A percentile compares a stretch with the other conserved stretches of the same genome.
Evolutionary conservation across 352 stramenopile species (phyloP).

Genomic region (Globisporangium radiosum): DNA sequence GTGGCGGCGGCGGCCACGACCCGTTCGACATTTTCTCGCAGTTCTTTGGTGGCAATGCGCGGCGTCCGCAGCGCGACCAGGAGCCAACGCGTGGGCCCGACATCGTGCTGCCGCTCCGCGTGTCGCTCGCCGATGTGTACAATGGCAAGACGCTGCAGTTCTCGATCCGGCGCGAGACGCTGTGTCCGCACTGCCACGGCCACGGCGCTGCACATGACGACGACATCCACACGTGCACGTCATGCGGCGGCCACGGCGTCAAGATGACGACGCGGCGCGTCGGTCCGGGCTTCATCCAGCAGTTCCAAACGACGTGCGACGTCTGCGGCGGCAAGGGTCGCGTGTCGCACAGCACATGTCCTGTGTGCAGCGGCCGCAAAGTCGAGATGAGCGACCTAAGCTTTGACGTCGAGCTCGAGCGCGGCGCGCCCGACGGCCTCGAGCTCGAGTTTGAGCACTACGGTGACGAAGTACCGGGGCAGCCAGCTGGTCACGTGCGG

Average conservation of each 20-base stretch:
- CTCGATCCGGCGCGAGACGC: constrained; percentile 87
- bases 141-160: constrained; percentile 93
- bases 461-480: constrained; percentile 83
- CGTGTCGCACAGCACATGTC: constrained; percentile 90
- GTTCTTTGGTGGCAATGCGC: constrained; percentile 52
- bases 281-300: constrained; percentile 76
- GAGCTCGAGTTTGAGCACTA: constrained; percentile 92
- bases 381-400: constrained; percentile 91
- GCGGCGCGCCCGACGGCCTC: constrained; percentile 91
- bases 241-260: constrained; percentile 93
- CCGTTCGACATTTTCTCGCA: constrained; percentile 79
- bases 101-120: constrained; percentile 83
- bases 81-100: constrained; percentile 63
- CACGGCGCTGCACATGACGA: constrained; percentile 87
- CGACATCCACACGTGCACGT: constrained; percentile 83
- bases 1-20: constrained; percentile 41
- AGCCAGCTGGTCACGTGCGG: constrained; percentile 90
- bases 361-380: constrained; percentile 75
- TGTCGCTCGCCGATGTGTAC: constrained; percentile 96
- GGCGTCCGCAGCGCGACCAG: constrained; percentile 28
- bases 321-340: constrained; percentile 92
- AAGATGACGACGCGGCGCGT: constrained; percentile 80
- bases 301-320: constrained; percentile 83
- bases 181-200: constrained; percentile 94
- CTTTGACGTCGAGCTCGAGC: constrained; percentile 95